These are phyloP conservation scores for Aspergillus quadricinctus DNA, from an alignment of 2,329 filamentous ascomycete species.

Conservation along the genomic window DNA sequence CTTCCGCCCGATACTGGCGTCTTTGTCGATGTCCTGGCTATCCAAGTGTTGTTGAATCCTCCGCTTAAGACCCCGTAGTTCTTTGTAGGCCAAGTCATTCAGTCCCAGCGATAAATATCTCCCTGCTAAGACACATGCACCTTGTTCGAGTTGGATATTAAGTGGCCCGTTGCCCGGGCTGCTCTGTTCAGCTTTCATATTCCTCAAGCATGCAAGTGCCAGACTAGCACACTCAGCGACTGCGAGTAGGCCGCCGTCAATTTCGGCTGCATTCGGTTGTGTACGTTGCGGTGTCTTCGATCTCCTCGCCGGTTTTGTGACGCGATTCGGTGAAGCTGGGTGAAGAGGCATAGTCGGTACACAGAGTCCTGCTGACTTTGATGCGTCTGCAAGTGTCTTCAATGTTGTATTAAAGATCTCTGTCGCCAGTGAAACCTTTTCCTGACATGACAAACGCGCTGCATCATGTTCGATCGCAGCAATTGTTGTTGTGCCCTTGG, in stretches of 20 bases:
- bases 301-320: constrained; percentile 20
- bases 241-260: constrained; percentile 23
- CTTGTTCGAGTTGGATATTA: constrained; percentile 41
- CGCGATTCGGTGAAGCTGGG: constrained; percentile 27
- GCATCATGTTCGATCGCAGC: constrained; percentile 22
- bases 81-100: constrained; percentile 38
- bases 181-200: constrained; percentile 28
- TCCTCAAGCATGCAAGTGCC: constrained; percentile 36
- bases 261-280: not conserved
- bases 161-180: constrained; percentile 17
- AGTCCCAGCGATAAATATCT: constrained; percentile 39
- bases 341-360: constrained; percentile 19
- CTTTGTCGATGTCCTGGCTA: constrained; percentile 10
- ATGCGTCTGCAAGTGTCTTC: constrained; percentile 40
- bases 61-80: constrained; percentile 36
- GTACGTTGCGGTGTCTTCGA: constrained; percentile 12
- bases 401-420: constrained; percentile 44
- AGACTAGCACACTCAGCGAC: constrained; percentile 39
- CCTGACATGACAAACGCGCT: constrained; percentile 29
- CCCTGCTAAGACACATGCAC: constrained; percentile 39
- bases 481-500: constrained; percentile 24
- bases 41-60: constrained; percentile 33
- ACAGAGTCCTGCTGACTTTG: constrained; percentile 23
- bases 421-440: constrained; percentile 41
- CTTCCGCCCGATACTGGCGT: constrained; percentile 12